A percentile compares a stretch with the other conserved stretches of the same genome.
phyloP scores from a whole-genome alignment of 2,329 filamentous ascomycete genomes.

The Orbilia javanica region DNA sequence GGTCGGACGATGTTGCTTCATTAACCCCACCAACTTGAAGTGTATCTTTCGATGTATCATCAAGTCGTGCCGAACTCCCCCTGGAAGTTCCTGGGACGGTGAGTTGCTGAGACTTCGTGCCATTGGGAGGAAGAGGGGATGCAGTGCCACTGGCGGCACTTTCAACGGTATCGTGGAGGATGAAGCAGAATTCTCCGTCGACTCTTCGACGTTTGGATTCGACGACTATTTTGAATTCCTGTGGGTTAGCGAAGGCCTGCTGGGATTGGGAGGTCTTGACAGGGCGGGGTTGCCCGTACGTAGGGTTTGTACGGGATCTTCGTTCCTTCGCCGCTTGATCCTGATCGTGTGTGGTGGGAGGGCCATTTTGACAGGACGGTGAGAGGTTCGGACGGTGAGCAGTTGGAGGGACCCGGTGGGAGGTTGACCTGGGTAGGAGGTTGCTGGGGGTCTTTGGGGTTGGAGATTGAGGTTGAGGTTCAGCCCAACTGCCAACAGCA shows the following conservation, averaged over 20 bases:
- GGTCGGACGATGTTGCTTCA: constrained; percentile 42
- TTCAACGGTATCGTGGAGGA: constrained; percentile 54
- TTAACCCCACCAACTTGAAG: constrained; percentile 30
- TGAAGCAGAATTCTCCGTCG: constrained; percentile 56
- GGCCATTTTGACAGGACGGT: constrained; percentile 35
- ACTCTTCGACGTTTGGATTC: constrained; percentile 57
- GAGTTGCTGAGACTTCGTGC: constrained; percentile 13
- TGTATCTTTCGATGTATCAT: constrained; percentile 11
- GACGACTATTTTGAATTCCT: constrained; percentile 35
- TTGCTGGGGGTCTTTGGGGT: constrained; percentile 13
- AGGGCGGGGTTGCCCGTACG: constrained; percentile 52
- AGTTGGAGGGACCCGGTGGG: background rate
- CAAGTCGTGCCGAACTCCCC: background rate
- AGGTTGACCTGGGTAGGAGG: background rate
- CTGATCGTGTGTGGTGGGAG: constrained; percentile 62
- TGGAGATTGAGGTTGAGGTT: constrained; percentile 29
- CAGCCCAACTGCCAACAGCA: constrained; percentile 21
- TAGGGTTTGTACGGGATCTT: constrained; percentile 61
- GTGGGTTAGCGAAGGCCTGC: constrained; percentile 17
- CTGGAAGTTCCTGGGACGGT: constrained; percentile 33
- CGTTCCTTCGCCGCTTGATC: constrained; percentile 62
- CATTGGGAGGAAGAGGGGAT: constrained; percentile 25
- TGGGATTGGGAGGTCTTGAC: constrained; percentile 16
- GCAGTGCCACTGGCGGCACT: constrained; percentile 22
- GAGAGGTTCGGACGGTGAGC: background rate